Percentiles rank a stretch among this genome's conserved stretches.
Conservation (phyloP, 116 monocot genomes). For the Phalaenopsis hybrid region DNA sequence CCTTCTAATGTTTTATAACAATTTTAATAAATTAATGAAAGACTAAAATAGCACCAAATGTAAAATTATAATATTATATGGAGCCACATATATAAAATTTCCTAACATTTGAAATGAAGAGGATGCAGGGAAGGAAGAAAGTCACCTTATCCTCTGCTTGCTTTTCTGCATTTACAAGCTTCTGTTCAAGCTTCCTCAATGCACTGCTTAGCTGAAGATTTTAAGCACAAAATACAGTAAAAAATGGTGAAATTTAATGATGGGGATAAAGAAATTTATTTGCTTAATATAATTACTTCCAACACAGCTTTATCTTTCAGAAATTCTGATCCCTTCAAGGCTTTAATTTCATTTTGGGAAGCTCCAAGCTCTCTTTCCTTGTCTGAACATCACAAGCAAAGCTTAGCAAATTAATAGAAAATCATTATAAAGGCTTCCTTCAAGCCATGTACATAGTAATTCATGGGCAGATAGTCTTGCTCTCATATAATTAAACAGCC, state of each 20-base stretch:
- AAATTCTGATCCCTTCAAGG: slow-evolving; percentile 44
- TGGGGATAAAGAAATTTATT: neutral
- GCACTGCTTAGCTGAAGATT: slow-evolving; percentile 53
- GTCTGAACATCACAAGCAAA: slow-evolving; percentile 22
- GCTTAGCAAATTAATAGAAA: neutral
- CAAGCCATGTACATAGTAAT: no score
- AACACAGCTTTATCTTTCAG: slow-evolving; percentile 56
- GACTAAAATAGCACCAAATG: no score
- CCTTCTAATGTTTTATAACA: no score
- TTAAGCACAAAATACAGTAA: neutral
- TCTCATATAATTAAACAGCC: no score
- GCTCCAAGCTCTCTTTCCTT: slow-evolving; percentile 54
- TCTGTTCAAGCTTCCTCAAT: slow-evolving; percentile 47
- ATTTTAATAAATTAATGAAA: no score
- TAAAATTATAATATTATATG: no score
- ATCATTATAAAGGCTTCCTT: no score
- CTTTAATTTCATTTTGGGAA: slow-evolving; percentile 46
- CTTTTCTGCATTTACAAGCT: slow-evolving; percentile 35
- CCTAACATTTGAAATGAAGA: no score
- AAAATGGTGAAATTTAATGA: neutral
- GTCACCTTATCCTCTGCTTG: slow-evolving; percentile 53
- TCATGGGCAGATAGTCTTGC: no score
- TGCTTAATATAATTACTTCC: slow-evolving; percentile 34
- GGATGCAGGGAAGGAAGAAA: neutral
- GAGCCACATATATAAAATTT: no score